phyloP scores from a whole-genome alignment of 2,329 filamentous ascomycete species.

The Fusarium domesticum region DNA sequence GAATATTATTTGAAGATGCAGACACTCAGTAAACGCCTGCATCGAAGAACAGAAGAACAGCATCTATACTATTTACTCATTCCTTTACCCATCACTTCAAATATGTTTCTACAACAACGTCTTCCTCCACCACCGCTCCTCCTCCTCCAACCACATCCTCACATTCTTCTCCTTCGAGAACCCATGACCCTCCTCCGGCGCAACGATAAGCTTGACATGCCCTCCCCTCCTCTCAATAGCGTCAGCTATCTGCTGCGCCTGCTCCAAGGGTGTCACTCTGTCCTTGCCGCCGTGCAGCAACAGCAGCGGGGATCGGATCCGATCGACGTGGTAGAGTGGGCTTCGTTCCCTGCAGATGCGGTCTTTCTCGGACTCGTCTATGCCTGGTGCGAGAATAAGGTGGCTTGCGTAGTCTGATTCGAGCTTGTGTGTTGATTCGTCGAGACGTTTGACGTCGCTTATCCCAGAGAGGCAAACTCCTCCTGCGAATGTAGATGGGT shows the following conservation, averaged over 20 bases:
- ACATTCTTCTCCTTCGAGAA: constrained; percentile 42
- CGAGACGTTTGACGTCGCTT: constrained; percentile 46
- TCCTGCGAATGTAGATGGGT: constrained; percentile 46
- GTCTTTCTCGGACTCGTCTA: constrained; percentile 38
- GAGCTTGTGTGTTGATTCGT: constrained; percentile 53
- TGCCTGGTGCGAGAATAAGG: constrained; percentile 39
- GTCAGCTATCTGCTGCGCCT: constrained; percentile 51
- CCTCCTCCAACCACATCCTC: constrained; percentile 40
- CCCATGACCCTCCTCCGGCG: constrained; percentile 50
- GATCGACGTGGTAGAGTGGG: constrained; percentile 46
- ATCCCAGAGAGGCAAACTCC: constrained; percentile 52
- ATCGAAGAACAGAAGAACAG: no score
- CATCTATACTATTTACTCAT: no score
- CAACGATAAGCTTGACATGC: constrained; percentile 46
- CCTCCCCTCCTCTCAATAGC: constrained; percentile 41
- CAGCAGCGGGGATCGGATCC: constrained; percentile 49
- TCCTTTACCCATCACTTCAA: background rate
- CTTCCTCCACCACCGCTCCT: constrained; percentile 47
- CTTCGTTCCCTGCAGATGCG: constrained; percentile 45
- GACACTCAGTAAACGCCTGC: no score
- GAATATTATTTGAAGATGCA: no score
- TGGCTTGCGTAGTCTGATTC: constrained; percentile 51
- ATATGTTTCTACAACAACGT: constrained; percentile 31
- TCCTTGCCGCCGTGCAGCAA: constrained; percentile 56
- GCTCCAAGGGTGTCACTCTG: constrained; percentile 55